Percentiles rank a stretch among this genome's conserved stretches.
Conservation (phyloP, 2,329 filamentous ascomycete species). For the Aspergillus unguis region DNA sequence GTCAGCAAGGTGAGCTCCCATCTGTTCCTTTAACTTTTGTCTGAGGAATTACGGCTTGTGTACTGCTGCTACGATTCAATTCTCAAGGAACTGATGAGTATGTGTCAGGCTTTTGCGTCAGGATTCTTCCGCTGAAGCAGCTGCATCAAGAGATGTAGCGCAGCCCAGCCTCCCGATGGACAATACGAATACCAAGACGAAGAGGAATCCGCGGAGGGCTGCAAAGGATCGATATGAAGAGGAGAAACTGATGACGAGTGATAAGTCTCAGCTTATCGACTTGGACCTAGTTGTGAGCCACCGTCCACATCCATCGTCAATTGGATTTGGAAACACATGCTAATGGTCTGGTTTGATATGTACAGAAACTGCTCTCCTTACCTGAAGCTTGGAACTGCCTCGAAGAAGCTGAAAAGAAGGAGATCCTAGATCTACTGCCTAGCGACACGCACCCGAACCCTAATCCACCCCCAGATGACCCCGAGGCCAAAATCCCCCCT, state of each 20-base stretch:
- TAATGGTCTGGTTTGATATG: conserved; percentile 1
- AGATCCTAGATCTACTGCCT: conserved; percentile 40
- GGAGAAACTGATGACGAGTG: conserved; percentile 37
- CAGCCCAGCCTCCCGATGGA: conserved; percentile 27
- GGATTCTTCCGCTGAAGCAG: conserved; percentile 26
- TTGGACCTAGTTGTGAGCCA: conserved; percentile 39
- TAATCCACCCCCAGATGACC: conserved; percentile 26
- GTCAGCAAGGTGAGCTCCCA: conserved; percentile 19
- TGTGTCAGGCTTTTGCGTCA: conserved; percentile 21
- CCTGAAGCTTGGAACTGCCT: conserved; percentile 43
- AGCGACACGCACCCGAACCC: conserved; percentile 40
- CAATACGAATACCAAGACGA: conserved; percentile 25
- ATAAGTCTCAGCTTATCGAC: conserved; percentile 35
- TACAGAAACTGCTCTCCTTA: conserved; percentile 39
- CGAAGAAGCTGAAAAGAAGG: conserved; percentile 40
- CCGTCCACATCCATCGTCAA: background rate
- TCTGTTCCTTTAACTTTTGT: background rate
- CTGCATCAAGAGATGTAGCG: conserved; percentile 23
- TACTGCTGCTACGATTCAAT: background rate
- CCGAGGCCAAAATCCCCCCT: conserved; percentile 34
- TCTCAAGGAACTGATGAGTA: conserved; percentile 12
- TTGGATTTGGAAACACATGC: background rate
- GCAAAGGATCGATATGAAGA: conserved; percentile 39
- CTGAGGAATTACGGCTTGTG: background rate
- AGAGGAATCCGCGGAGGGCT: conserved; percentile 31